Conservation (phyloP, 345 rosid genomes). For the Nasturtium officinale region DNA sequence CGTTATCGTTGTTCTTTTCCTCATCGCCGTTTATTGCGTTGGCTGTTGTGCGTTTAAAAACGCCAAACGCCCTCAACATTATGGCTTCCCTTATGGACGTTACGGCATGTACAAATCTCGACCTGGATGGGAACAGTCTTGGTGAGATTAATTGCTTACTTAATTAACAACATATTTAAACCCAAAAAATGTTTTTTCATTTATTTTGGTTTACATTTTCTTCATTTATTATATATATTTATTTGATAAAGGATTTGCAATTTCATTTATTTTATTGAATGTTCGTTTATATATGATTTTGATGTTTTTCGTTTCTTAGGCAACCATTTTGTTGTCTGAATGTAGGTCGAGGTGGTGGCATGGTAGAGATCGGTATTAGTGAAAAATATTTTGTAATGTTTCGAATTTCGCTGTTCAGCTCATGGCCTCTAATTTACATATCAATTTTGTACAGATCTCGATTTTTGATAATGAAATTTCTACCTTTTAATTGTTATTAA, state of each 20-base stretch:
- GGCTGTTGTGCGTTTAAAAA: slow-evolving; percentile 90
- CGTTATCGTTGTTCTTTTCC: slow-evolving; percentile 64
- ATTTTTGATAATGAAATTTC: background rate
- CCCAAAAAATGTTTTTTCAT: background rate
- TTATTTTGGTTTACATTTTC: background rate
- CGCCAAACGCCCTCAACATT: slow-evolving; percentile 57
- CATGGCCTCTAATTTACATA: background rate
- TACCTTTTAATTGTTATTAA: background rate
- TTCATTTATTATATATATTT: too few species aligned
- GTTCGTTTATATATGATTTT: background rate
- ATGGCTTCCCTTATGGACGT: slow-evolving; percentile 61
- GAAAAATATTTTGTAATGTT: slow-evolving; percentile 16
- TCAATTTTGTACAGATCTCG: slow-evolving; percentile 17
- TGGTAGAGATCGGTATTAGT: slow-evolving; percentile 65
- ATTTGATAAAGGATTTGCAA: too few species aligned
- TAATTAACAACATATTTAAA: too few species aligned
- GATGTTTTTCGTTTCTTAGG: slow-evolving; percentile 4
- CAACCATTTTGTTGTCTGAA: background rate
- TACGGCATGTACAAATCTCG: slow-evolving; percentile 73
- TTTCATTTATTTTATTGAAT: background rate
- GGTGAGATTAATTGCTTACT: slow-evolving; percentile 50
- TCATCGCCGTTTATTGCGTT: slow-evolving; percentile 66
- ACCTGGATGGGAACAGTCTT: slow-evolving; percentile 75
- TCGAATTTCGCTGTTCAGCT: slow-evolving; percentile 2
- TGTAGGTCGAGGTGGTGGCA: slow-evolving; percentile 86